Base-by-base conservation (phyloP, 305 asterid species). In the Withania somnifera region DNA sequence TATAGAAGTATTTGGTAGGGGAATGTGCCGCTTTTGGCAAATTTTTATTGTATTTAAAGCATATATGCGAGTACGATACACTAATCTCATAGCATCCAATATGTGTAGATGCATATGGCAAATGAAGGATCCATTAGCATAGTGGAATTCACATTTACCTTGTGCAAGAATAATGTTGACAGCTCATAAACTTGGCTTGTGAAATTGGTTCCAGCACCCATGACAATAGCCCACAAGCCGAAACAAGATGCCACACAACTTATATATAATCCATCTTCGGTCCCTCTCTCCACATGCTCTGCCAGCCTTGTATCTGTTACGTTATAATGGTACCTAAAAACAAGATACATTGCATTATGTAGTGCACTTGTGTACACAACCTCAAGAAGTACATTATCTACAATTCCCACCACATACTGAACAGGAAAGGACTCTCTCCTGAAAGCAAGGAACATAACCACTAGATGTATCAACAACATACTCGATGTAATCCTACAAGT, bases 141-240 rank as follows among this genome's bases (percentile, higher is more conserved):
- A 34, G 47, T 50, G 58, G 40, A 75, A 26, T 50, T 75, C 60
- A 53, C 51, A 77, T 67, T 64, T 20, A 88, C 90, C 90, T 88
- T 88, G 85, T 84, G 89, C 83, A 88, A 61, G 76, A 86, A 88
- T 40, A 24, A 45, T 42, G 81, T 84, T 63, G 90, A 88, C 45
- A 88, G 81, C 78, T 88, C 90, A 81, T 77, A 86, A 81, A 84
- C 87, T 82, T 88, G 90, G 42, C 64, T 81, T n/a, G 85, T 30
- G 53, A 86, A 88, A 56, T 61, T 69, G 79, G 89, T 88, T 68
- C 89, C 90, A 63, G 87, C 90, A 84, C 86, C 90, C 90, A 88
- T 84, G 54, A 88, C 81, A 32, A 88, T 54, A 82, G 89, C 90
- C 90, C 90, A 88, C 17, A 88, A 79, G 58, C 80, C 85, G 81